Conservation (phyloP, 2,329 filamentous ascomycete genomes). For the Curvularia spicifera region DNA sequence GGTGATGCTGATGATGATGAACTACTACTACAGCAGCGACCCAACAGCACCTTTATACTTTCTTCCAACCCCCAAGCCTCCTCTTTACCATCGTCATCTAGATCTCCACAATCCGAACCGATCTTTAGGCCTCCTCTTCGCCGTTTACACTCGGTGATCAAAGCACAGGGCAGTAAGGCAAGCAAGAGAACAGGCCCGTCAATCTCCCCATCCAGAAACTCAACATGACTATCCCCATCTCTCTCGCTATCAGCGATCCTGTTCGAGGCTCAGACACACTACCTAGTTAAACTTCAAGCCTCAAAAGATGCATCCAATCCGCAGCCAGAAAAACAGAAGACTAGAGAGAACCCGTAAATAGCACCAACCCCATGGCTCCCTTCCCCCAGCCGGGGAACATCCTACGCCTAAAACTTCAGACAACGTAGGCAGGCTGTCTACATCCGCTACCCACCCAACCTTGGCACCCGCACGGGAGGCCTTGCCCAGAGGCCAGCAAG, state of each 20-base stretch:
- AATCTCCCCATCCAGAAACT: constrained; percentile 1
- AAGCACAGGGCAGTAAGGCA: background rate
- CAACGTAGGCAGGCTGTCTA: background rate
- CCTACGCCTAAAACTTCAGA: too few relatives aligned
- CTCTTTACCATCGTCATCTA: background rate
- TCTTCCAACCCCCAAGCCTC: background rate
- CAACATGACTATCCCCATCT: background rate
- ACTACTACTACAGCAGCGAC: background rate
- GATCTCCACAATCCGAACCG: background rate
- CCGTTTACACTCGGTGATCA: background rate
- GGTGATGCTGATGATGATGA: background rate
- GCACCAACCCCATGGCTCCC: background rate
- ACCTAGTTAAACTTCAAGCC: background rate
- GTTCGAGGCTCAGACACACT: background rate
- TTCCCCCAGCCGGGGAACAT: background rate
- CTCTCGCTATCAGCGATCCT: background rate
- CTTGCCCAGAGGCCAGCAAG: background rate
- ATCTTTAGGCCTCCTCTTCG: constrained; percentile 1
- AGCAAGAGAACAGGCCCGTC: background rate
- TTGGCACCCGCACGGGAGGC: background rate
- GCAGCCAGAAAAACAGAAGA: background rate
- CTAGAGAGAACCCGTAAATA: background rate
- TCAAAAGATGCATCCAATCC: background rate
- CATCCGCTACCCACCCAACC: background rate
- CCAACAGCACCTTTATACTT: constrained; percentile 1